Evolutionary conservation across 129 eudicot genomes (phyloP).

Genomic region (Cynara cardunculus): DNA sequence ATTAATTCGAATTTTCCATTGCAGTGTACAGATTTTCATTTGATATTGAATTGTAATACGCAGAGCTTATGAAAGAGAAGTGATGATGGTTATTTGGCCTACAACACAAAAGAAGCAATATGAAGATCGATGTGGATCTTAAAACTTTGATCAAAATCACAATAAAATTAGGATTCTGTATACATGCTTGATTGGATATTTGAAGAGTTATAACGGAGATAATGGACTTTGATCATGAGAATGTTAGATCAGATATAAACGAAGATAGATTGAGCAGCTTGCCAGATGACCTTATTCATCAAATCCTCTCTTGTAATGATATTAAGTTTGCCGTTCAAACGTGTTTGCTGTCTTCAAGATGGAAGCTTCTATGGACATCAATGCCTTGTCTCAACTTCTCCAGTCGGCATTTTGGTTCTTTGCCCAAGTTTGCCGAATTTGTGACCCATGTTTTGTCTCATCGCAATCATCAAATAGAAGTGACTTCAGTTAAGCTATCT

Average conservation of each 20-base stretch:
- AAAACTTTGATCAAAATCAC: not conserved
- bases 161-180: not conserved
- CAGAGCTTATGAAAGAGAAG: not conserved
- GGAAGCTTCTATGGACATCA: slow-evolving; percentile 26
- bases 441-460: slow-evolving; percentile 16
- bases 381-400: slow-evolving; percentile 16
- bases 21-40: not conserved
- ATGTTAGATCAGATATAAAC: not conserved
- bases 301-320: slow-evolving; percentile 17
- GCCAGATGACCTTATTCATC: slow-evolving; percentile 28
- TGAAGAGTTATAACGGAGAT: not conserved
- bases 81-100: not conserved
- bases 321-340: slow-evolving; percentile 20
- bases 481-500: slow-evolving; percentile 8
- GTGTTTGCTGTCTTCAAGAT: slow-evolving; percentile 19
- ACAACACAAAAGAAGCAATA: not conserved
- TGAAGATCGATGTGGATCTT: not conserved
- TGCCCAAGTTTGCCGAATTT: slow-evolving; percentile 13
- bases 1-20: not conserved
- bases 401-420: not conserved
- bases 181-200: not conserved
- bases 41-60: not conserved
- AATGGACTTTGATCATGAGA: not conserved
- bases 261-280: slow-evolving; percentile 31
- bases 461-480: slow-evolving; percentile 11